phyloP scores from a whole-genome alignment of 2,329 filamentous ascomycete genomes.

The Fusarium pseudocircinatum region DNA sequence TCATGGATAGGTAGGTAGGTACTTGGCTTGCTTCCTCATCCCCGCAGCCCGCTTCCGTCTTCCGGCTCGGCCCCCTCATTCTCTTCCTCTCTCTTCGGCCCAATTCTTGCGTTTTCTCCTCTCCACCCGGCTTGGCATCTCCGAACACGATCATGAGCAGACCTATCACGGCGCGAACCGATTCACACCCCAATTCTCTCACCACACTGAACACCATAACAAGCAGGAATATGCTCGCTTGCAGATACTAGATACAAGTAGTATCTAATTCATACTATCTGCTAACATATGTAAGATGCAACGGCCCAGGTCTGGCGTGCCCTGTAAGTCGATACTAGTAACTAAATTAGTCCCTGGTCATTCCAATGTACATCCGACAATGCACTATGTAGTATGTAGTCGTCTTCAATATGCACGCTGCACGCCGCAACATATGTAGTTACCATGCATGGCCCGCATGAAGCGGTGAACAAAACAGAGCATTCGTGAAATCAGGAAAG shows the following conservation, averaged over 20 bases:
- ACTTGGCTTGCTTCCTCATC: slow-evolving; percentile 1
- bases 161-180: slow-evolving; percentile 5
- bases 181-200: slow-evolving; percentile 13
- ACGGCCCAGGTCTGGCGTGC: slow-evolving; percentile 12
- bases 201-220: slow-evolving; percentile 24
- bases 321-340: background rate
- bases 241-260: background rate
- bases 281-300: slow-evolving; percentile 14
- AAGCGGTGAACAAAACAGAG: slow-evolving; percentile 11
- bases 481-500: background rate
- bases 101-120: slow-evolving; percentile 12
- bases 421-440: background rate
- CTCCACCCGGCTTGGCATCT: slow-evolving; percentile 31
- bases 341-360: background rate
- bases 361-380: background rate
- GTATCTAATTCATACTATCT: background rate
- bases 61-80: slow-evolving; percentile 29
- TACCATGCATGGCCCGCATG: background rate
- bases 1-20: slow-evolving; percentile 5
- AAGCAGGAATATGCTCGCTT: slow-evolving; percentile 6
- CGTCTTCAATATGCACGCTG: background rate
- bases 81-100: slow-evolving; percentile 21
- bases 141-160: slow-evolving; percentile 9
- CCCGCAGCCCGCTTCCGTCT: slow-evolving; percentile 29
- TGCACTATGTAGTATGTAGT: background rate